Evolutionary conservation across 257 asterid genomes (phyloP).

Genomic region (Solanum pennellii): DNA sequence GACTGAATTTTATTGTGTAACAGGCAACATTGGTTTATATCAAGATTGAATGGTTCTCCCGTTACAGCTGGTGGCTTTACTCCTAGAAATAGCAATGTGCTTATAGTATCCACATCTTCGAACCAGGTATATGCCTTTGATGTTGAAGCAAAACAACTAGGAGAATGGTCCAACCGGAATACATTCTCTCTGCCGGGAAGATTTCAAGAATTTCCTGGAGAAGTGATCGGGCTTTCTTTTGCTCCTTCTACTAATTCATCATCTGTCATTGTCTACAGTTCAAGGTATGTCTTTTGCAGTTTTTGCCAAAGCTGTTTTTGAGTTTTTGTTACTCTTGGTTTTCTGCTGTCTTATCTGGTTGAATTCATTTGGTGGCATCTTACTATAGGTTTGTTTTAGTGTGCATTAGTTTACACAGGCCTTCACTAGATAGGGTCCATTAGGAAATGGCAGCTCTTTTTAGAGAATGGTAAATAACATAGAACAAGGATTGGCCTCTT

Average conservation of each 20-base stretch:
- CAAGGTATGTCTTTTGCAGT: conserved; percentile 42
- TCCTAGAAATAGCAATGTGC: conserved; percentile 63
- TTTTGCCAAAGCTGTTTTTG: not conserved
- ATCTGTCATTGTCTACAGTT: conserved; percentile 75
- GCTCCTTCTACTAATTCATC: conserved; percentile 63
- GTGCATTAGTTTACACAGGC: not conserved
- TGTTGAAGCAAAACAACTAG: conserved; percentile 88
- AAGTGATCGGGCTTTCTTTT: conserved; percentile 90
- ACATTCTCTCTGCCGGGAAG: conserved; percentile 72
- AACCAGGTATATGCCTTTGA: conserved; percentile 89
- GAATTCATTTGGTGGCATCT: not conserved
- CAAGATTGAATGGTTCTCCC: conserved; percentile 88
- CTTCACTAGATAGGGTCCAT: not conserved
- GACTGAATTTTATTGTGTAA: not conserved
- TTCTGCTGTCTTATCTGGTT: not conserved
- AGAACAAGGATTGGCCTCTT: not conserved
- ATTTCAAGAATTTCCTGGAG: conserved; percentile 97
- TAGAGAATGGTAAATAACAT: not conserved
- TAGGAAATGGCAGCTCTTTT: not conserved
- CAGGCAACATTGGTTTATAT: conserved; percentile 98
- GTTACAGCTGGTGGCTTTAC: conserved; percentile 92
- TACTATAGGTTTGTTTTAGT: not conserved
- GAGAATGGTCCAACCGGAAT: conserved; percentile 80
- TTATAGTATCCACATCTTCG: conserved; percentile 72
- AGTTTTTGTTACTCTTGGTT: not conserved